These are phyloP conservation scores for Hypomyces perniciosus DNA, from an alignment of 2,329 filamentous ascomycete species.

Conservation along the genomic window DNA sequence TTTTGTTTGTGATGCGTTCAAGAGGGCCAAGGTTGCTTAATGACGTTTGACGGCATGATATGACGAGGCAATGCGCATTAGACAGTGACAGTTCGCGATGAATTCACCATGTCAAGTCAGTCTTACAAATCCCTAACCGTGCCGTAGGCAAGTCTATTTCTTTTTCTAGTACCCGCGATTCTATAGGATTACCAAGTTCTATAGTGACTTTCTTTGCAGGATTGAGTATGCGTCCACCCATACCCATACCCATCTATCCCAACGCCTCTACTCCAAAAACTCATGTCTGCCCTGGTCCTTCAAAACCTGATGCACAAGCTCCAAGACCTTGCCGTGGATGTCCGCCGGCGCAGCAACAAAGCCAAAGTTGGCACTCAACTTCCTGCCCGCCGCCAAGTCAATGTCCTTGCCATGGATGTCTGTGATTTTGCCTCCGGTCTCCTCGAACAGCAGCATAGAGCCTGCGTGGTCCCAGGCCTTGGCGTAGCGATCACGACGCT, in stretches of 20 bases:
- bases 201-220: too few relatives aligned
- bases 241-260: background rate
- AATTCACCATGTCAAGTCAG: too few relatives aligned
- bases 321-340: conserved; percentile 41
- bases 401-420: conserved; percentile 48
- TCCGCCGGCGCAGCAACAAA: conserved; percentile 47
- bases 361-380: conserved; percentile 46
- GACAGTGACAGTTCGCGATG: too few relatives aligned
- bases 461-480: conserved; percentile 58
- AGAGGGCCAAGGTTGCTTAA: too few relatives aligned
- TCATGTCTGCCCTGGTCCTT: conserved; percentile 26
- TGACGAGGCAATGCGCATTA: too few relatives aligned
- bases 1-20: too few relatives aligned
- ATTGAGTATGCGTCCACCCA: background rate
- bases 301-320: conserved; percentile 74
- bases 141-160: too few relatives aligned
- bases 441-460: conserved; percentile 53
- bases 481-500: conserved; percentile 38
- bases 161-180: too few relatives aligned
- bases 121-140: too few relatives aligned
- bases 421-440: conserved; percentile 49
- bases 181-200: too few relatives aligned
- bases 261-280: conserved; percentile 13
- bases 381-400: conserved; percentile 43
- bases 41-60: too few relatives aligned